Evolutionary conservation across 202 grass and related monocot genomes (phyloP), one percentile per base, ranked within the genome.

Genomic region (Musa balbisiana): DNA sequence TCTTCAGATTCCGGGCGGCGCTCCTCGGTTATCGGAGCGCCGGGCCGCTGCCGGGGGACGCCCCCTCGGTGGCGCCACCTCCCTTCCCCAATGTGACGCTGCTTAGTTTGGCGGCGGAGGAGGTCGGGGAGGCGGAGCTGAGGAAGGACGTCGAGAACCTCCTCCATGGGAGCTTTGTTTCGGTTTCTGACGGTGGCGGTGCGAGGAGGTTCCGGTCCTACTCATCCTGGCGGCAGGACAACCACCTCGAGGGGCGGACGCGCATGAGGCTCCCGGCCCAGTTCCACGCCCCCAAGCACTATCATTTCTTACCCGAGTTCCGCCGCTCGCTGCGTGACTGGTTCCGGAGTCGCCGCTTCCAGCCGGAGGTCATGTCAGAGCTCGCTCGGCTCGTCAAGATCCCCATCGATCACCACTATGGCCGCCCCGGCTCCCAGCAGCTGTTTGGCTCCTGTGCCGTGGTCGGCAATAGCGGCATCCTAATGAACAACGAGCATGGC

Each of bases 391-490:
- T 85, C 58, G 75, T 91, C 21, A 82, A 79, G 79, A 0, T 76
- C 84, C 80, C 33, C 64, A 16, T 78, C 76, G 19, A 73, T 75
- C 13, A 16, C 10, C 17, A 16, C 52, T 16, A 62, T 9, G 60
- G 62, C 49, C 80, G 78, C 12, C 52, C 23, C 8, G 23, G 33
- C 27, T 6, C 24, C 24, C 14, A 25, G 20, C 4, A 26, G 16
- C 85, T 86, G 64, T 82, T 88, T 73, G 78, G 71, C 2, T 82
- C 88, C 62, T 97, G 93, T 60, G 90, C 93, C 25, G 90, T 96
- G 50, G 87, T 96, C 55, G 93, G 93, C 53, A 97, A 97, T 72
- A 93, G 93, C 51, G 93, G 93, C 53, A 89, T 97, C 83, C 88
- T 97, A 73, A 88, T 97, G 51, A 87, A 89, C 13, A 66, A 83